Conservation (phyloP, 1,284 basidiomycete species). For the Ustanciosporium gigantosporum region DNA sequence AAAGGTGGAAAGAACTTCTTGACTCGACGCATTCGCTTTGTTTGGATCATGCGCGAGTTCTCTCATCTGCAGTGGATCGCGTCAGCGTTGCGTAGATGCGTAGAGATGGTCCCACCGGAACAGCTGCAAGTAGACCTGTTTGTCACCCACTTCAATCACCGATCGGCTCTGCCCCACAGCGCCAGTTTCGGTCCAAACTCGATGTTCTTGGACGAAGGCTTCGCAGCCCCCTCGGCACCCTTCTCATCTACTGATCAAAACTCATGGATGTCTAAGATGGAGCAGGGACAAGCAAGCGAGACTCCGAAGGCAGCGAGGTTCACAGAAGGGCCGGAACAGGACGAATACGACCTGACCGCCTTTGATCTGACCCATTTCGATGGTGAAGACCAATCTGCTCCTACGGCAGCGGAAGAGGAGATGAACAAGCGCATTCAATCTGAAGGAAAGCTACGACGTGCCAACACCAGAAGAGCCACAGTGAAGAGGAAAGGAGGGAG, state of each 20-base stretch:
- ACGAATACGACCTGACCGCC: constrained; percentile 65
- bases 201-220: constrained; percentile 1
- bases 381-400: constrained; percentile 70
- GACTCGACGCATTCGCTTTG: constrained; percentile 72
- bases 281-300: neutral
- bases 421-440: constrained; percentile 70
- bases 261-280: neutral
- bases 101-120: constrained; percentile 68
- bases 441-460: constrained; percentile 72
- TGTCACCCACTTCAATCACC: constrained; percentile 64
- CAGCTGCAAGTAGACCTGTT: constrained; percentile 77
- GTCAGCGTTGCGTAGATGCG: constrained; percentile 71
- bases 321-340: constrained; percentile 63
- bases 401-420: constrained; percentile 69
- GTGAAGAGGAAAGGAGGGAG: constrained; percentile 33
- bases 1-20: constrained; percentile 63
- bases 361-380: constrained; percentile 80
- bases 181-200: neutral
- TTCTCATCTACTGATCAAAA: neutral
- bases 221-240: constrained; percentile 4
- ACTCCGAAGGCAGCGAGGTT: constrained; percentile 28
- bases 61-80: constrained; percentile 83
- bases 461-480: constrained; percentile 61
- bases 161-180: constrained; percentile 14
- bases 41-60: constrained; percentile 83